Percentiles rank a stretch among this genome's conserved stretches.
phyloP scores from a whole-genome alignment of 495 filamentous ascomycete genomes.

The Hypoxylon fuscum region DNA sequence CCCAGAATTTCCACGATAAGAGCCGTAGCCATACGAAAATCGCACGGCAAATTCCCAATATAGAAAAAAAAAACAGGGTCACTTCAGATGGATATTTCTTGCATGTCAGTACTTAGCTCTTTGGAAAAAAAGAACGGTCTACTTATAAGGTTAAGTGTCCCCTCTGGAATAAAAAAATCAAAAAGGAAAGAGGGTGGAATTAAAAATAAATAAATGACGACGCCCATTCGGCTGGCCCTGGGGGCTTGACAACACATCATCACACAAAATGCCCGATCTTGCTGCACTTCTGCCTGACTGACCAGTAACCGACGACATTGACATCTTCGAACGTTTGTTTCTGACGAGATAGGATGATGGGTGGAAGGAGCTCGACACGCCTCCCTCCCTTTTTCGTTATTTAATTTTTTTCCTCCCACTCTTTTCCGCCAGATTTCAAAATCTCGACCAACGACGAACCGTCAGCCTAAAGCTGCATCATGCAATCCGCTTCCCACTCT shows the following conservation, averaged over 20 bases:
- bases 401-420: conserved; percentile 2
- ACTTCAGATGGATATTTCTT: conserved; percentile 33
- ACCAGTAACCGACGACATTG: conserved; percentile 45
- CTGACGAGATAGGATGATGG: conserved; percentile 19
- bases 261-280: conserved; percentile 58
- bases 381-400: conserved; percentile 3
- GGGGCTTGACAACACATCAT: conserved; percentile 48
- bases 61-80: conserved; percentile 31
- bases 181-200: conserved; percentile 16
- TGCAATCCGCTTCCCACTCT: conserved; percentile 38
- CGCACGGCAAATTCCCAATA: conserved; percentile 26
- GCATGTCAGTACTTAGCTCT: conserved; percentile 25
- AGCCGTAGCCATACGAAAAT: conserved; percentile 14
- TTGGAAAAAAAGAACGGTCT: conserved; percentile 4
- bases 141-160: conserved; percentile 24
- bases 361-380: not conserved
- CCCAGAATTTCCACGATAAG: conserved; percentile 25
- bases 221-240: conserved; percentile 30
- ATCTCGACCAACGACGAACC: conserved; percentile 19
- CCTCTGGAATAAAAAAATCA: conserved; percentile 1
- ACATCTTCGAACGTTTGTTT: conserved; percentile 35
- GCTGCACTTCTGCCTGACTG: conserved; percentile 63
- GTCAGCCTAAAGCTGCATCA: conserved; percentile 46
- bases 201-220: conserved; percentile 25
- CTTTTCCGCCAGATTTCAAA: conserved; percentile 1